Percentiles rank a stretch among this genome's conserved stretches.
Evolutionary conservation across 2,329 filamentous ascomycete genomes (phyloP).

Genomic region (Metarhizium sp.): DNA sequence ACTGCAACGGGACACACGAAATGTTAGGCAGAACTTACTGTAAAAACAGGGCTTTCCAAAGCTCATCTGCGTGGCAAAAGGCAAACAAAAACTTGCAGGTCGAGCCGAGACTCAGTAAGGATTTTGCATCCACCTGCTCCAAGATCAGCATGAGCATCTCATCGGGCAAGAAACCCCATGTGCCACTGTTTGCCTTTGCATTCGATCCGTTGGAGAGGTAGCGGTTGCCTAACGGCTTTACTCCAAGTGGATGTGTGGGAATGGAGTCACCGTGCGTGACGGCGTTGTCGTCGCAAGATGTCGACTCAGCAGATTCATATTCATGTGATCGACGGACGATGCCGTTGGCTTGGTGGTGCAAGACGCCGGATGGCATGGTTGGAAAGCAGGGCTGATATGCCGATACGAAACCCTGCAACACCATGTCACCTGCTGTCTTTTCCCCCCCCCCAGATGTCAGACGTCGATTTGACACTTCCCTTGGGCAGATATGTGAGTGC

Average conservation of each 20-base stretch:
- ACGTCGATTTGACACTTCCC: too few species aligned
- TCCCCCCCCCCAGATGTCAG: too few species aligned
- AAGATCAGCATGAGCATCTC: constrained; percentile 68
- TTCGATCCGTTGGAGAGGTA: constrained; percentile 56
- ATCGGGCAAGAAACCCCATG: constrained; percentile 63
- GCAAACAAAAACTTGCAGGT: constrained; percentile 84
- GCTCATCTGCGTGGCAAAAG: constrained; percentile 72
- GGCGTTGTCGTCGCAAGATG: not conserved
- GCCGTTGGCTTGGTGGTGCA: not conserved
- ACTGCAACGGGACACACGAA: not conserved
- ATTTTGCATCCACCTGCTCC: constrained; percentile 59
- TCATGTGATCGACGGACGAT: not conserved
- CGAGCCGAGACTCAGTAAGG: constrained; percentile 57
- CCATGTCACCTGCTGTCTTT: not conserved
- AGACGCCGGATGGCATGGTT: constrained; percentile 4
- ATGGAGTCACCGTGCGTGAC: constrained; percentile 37
- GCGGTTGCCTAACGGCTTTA: constrained; percentile 83
- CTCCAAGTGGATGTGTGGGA: constrained; percentile 68
- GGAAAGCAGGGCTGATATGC: not conserved
- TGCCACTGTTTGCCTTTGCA: constrained; percentile 57
- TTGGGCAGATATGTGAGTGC: too few species aligned
- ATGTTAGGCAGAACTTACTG: constrained; percentile 52
- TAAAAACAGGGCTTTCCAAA: constrained; percentile 82
- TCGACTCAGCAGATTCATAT: not conserved
- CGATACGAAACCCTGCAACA: not conserved